phyloP scores from a whole-genome alignment of 176 grass and related monocot genomes.

The Areca catechu region DNA sequence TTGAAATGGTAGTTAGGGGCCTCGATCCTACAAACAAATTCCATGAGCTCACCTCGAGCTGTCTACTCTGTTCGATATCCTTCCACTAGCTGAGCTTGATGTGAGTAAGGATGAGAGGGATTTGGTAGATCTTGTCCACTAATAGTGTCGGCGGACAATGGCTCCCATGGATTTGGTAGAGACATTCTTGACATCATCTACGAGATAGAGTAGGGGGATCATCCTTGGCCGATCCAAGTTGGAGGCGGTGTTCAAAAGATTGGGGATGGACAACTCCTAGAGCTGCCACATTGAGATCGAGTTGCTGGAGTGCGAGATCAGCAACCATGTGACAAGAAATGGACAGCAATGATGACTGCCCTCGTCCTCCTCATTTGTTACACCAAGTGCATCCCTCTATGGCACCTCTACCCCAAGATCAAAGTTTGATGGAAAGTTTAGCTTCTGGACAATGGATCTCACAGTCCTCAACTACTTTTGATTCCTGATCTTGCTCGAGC shows the following conservation, averaged over 20 bases:
- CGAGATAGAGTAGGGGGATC: slow-evolving; percentile 53
- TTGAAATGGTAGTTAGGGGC: too few relatives aligned
- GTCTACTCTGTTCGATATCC: slow-evolving; percentile 65
- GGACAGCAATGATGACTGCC: slow-evolving; percentile 61
- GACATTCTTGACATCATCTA: slow-evolving; percentile 52
- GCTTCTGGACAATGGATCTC: neutral
- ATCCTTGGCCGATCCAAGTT: slow-evolving; percentile 51
- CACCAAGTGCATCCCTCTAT: slow-evolving; percentile 72
- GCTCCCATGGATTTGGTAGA: slow-evolving; percentile 17
- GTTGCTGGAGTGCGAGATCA: slow-evolving; percentile 64
- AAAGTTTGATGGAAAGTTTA: slow-evolving; percentile 16
- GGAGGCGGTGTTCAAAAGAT: slow-evolving; percentile 40
- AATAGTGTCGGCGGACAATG: slow-evolving; percentile 47
- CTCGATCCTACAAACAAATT: too few relatives aligned
- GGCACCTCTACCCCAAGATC: slow-evolving; percentile 45
- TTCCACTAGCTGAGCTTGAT: slow-evolving; percentile 45
- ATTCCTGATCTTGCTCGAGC: slow-evolving; percentile 78
- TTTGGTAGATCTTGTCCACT: slow-evolving; percentile 40
- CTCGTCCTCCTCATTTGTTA: slow-evolving; percentile 69
- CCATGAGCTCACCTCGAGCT: slow-evolving; percentile 52
- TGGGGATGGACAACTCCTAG: slow-evolving; percentile 43
- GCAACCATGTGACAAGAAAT: slow-evolving; percentile 48
- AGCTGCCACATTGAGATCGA: slow-evolving; percentile 78
- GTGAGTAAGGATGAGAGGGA: slow-evolving; percentile 55
- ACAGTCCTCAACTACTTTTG: slow-evolving; percentile 56